A percentile compares a stretch with the other conserved stretches of the same genome.
Conservation (phyloP, 2,329 filamentous ascomycete genomes). For the Penicillium italicum region DNA sequence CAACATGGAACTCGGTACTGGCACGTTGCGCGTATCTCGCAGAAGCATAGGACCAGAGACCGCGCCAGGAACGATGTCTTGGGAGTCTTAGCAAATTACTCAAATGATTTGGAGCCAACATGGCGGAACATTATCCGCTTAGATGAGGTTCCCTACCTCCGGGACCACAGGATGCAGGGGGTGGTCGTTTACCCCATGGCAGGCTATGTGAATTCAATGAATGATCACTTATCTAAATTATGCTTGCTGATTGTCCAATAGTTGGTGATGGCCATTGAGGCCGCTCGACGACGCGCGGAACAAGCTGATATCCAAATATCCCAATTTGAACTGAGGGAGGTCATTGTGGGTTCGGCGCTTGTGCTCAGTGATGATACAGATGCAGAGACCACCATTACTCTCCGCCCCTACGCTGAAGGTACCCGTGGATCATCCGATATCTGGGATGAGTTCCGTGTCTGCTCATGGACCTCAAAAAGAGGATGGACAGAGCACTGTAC, state of each 20-base stretch:
- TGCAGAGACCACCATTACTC: slow-evolving; percentile 50
- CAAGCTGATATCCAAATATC: slow-evolving; percentile 35
- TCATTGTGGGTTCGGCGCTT: slow-evolving; percentile 47
- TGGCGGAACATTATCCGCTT: slow-evolving; percentile 29
- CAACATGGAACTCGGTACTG: slow-evolving; percentile 46
- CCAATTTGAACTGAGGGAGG: slow-evolving; percentile 48
- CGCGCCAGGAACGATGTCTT: slow-evolving; percentile 27
- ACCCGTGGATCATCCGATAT: slow-evolving; percentile 33
- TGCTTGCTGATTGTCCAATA: slow-evolving; percentile 4
- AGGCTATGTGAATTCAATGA: slow-evolving; percentile 19
- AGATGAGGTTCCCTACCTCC: slow-evolving; percentile 27
- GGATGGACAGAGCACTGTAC: slow-evolving; percentile 29
- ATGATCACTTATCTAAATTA: not conserved
- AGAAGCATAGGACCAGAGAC: slow-evolving; percentile 23
- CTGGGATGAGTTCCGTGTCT: slow-evolving; percentile 29
- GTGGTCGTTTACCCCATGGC: slow-evolving; percentile 25
- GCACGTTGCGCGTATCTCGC: slow-evolving; percentile 43
- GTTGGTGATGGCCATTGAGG: slow-evolving; percentile 33
- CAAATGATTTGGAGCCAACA: slow-evolving; percentile 21
- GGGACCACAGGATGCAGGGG: slow-evolving; percentile 35
- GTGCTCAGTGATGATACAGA: slow-evolving; percentile 48
- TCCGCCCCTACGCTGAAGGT: slow-evolving; percentile 41
- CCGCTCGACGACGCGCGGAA: slow-evolving; percentile 29
- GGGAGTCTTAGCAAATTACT: slow-evolving; percentile 27
- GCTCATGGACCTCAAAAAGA: slow-evolving; percentile 25